Evolutionary conservation across 768 basidiomycete genomes (phyloP), one percentile per base, ranked within the genome.

Genomic region (Rhodosporidiobolus sp.): DNA sequence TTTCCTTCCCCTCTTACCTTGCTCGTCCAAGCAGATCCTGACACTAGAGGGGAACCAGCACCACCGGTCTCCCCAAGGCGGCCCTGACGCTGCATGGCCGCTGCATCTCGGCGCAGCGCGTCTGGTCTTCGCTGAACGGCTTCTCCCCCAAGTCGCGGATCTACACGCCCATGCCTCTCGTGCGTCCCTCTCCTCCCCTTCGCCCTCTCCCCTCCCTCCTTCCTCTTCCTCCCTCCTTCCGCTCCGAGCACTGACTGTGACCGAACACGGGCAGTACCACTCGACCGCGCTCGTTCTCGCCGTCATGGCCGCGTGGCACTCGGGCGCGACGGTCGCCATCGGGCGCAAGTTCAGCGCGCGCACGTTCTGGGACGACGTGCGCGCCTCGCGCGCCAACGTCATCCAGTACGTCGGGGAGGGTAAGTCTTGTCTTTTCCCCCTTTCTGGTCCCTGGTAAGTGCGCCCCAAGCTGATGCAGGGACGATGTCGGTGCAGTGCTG

Each of bases 141-240:
- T 71, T 76, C 49, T 46, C 34, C 60, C 20, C n/a, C 28, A 54
- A 65, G 5, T 43, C 48, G 22, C 56, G 76, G 12, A 71, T 76
- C 76, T 76, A 71, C 60, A 76, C 72, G 16, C 64, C 69, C 9
- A 73, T 76, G 71, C 75, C 75, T 11, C 62, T 76, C 52, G 73
- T 74, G 10, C 26, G 73, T 34, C 28, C 22, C 38, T n/a, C 14
- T 11, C n/a, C 49, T 28, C 10, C 43, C 9, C 52, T 22, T n/a
- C n/a, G n/a, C n/a, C n/a, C n/a, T n/a, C n/a, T n/a, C n/a, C n/a
- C 10, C 63, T 16, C 56, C 24, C n/a, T n/a, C 8, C 69, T 24
- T 34, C 26, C 12, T 11, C 57, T n/a, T 30, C 12, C 14, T 19
- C 57, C 52, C 43, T 48, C 20, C 2, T 11, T n/a, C n/a, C n/a